These are phyloP conservation scores for Hymenoscyphus occultus DNA, from an alignment of 2,329 filamentous ascomycete genomes.

Conservation along the genomic window DNA sequence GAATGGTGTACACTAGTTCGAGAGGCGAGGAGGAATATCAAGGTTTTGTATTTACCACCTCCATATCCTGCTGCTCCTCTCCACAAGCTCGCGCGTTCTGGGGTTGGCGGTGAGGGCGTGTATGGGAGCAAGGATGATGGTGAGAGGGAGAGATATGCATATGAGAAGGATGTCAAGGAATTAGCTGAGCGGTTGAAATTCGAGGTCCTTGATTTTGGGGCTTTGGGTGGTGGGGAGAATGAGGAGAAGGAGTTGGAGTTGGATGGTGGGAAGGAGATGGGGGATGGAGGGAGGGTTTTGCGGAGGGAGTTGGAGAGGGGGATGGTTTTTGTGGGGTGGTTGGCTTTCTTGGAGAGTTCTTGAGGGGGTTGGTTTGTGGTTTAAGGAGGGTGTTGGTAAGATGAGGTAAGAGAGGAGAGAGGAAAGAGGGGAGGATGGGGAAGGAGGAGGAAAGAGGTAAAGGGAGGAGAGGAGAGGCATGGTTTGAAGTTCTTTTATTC, in stretches of 20 bases:
- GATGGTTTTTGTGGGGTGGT: constrained; percentile 39
- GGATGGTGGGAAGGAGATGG: constrained; percentile 40
- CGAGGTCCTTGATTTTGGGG: constrained; percentile 44
- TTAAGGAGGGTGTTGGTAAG: neutral
- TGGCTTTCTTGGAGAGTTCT: constrained; percentile 35
- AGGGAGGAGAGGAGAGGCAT: too few relatives aligned
- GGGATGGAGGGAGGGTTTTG: constrained; percentile 40
- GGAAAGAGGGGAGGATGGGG: too few relatives aligned
- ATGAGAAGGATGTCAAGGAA: constrained; percentile 35
- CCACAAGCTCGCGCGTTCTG: neutral
- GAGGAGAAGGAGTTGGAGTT: constrained; percentile 26
- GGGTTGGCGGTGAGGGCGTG: too few relatives aligned
- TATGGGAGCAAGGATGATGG: neutral
- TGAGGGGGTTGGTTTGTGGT: constrained; percentile 8
- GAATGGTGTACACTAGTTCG: constrained; percentile 41
- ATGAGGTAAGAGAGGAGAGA: neutral
- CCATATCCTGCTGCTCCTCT: constrained; percentile 31
- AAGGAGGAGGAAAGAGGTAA: too few relatives aligned
- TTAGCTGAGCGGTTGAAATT: constrained; percentile 38
- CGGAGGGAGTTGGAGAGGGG: constrained; percentile 42
- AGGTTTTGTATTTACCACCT: constrained; percentile 43
- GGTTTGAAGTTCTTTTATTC: too few relatives aligned
- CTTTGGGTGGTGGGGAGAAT: too few relatives aligned
- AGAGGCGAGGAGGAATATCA: constrained; percentile 38
- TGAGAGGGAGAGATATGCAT: constrained; percentile 37